Evolutionary conservation across 176 grass and related monocot genomes (phyloP), one percentile per base, ranked within the genome.

Genomic region (Aegilops umbellulata): DNA sequence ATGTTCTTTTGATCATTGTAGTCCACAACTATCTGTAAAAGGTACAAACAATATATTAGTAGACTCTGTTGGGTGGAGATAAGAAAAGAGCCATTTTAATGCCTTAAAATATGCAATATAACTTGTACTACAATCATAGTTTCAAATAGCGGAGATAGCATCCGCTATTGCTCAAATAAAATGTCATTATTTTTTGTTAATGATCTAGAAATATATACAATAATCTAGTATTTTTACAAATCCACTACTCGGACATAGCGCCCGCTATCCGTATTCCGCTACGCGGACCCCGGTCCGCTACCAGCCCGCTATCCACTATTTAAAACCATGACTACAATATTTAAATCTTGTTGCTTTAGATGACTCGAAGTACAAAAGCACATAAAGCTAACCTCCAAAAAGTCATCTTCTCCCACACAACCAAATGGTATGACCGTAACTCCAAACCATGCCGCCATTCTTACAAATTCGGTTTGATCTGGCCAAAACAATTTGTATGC

Each of bases 381-480:
- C 61, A 32, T 4, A 57, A 75, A 60, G 29, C 80, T 84, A 98
- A 55, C 97, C 97, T 98, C 88, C 35, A 89, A n/a, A 79, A 95
- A 35, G 67, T 98, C 97, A 74, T 98, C 94, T 90, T 98, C 97
- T 74, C 97, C 97, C 60, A 98, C 94, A 55, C 66, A 90, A 7
- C 97, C 97, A 91, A 98, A 98, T 51, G 97, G 97, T 84, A 98
- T 70, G 65, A 98, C 39, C n/a, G 93, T 93, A 69, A 67, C 93
- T 65, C 91, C 95, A 81, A 98, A 98, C 24, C 89, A 83, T 25
- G 93, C 89, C 16, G 93, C 95, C 95, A 98, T 98, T 85, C 95
- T 91, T 71, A 95, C 95, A 80, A 98, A 98, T 90, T 98, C 93
- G 64, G 95, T 87, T 55, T 92, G 93, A 34, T 93, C 85, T 31